A percentile compares a stretch with the other conserved stretches of the same genome.
Conservation (phyloP, 345 rosid species). For the Salix caprea region DNA sequence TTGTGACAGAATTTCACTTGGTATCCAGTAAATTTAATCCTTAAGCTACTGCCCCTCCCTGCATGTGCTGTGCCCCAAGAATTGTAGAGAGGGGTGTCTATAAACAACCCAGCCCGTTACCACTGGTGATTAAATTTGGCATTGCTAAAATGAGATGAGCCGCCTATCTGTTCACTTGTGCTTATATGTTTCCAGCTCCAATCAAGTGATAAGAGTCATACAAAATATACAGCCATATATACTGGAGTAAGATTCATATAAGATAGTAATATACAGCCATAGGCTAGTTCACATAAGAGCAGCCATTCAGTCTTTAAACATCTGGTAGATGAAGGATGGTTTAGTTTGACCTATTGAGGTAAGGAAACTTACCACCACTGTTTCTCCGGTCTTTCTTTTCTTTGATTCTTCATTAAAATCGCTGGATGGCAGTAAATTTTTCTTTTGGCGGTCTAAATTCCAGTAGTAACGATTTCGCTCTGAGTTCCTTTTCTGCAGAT, state of each 20-base stretch:
- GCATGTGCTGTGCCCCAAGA: too few species aligned
- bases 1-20: too few species aligned
- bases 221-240: background rate
- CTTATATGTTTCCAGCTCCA: background rate
- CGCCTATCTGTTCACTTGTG: background rate
- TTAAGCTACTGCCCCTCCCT: too few species aligned
- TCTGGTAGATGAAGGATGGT: too few species aligned
- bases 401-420: constrained; percentile 40
- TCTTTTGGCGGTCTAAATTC: constrained; percentile 54
- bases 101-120: too few species aligned
- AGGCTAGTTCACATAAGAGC: too few species aligned
- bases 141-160: background rate
- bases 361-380: constrained; percentile 58
- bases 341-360: constrained; percentile 5
- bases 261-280: background rate
- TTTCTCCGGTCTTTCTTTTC: constrained; percentile 63
- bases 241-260: background rate
- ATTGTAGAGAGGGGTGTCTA: too few species aligned
- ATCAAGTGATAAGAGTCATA: background rate
- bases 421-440: constrained; percentile 32
- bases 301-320: background rate
- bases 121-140: too few species aligned
- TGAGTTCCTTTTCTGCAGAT: constrained; percentile 66
- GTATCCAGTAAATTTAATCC: too few species aligned
- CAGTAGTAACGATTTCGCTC: constrained; percentile 75